Evolutionary conservation across 2,329 filamentous ascomycete species (phyloP).

Genomic region (Fusarium agapanthi): DNA sequence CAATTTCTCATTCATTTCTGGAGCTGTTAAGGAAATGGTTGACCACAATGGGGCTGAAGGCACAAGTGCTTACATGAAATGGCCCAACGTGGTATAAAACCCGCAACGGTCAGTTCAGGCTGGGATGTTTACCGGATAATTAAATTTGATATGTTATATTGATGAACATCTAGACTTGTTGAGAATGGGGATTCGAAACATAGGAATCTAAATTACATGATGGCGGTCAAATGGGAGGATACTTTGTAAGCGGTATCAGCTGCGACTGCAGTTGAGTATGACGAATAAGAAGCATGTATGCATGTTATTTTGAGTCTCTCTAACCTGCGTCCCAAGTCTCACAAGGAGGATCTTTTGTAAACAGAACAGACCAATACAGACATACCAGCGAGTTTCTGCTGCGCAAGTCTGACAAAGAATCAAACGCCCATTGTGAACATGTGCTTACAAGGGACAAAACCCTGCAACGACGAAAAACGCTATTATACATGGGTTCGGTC

Average conservation of each 20-base stretch:
- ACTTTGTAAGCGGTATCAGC: background rate
- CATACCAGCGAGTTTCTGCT: background rate
- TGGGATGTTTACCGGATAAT: background rate
- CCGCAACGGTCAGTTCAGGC: background rate
- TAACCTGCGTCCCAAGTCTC: background rate
- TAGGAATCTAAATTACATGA: background rate
- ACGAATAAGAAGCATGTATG: background rate
- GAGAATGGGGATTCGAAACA: background rate
- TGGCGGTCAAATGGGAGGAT: background rate
- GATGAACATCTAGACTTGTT: background rate
- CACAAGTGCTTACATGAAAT: constrained; percentile 26
- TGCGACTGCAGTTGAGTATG: background rate
- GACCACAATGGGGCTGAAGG: constrained; percentile 12
- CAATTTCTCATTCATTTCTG: constrained; percentile 8
- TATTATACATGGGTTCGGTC: background rate
- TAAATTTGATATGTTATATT: background rate
- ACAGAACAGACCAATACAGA: background rate
- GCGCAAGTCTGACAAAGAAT: background rate
- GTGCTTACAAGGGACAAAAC: background rate
- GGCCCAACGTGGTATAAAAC: constrained; percentile 15
- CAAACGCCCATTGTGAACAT: background rate
- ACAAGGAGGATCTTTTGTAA: background rate
- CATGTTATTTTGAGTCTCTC: background rate
- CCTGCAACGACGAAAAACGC: background rate
- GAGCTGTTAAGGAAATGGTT: background rate